Evolutionary conservation across 202 grass and related monocot species (phyloP).

Genomic region (Carex sylvatica): DNA sequence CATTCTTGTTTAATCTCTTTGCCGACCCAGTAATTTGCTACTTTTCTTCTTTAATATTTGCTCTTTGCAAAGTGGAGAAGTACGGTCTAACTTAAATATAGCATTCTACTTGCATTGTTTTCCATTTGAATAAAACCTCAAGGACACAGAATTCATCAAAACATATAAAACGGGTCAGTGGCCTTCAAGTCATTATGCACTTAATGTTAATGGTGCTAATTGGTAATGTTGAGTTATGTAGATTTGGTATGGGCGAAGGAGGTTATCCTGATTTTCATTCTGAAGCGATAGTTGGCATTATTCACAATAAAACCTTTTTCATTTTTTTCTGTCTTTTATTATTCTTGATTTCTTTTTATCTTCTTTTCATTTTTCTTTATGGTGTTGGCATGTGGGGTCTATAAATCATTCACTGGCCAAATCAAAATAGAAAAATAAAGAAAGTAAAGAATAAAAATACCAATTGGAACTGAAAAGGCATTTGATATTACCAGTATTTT

Average conservation of each 20-base stretch:
- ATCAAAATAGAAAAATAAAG: neutral
- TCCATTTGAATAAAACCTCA: neutral
- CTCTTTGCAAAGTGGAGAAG: neutral
- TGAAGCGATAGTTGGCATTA: neutral
- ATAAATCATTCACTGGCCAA: neutral
- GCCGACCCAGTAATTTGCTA: constrained; percentile 74
- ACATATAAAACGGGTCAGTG: neutral
- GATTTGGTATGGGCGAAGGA: neutral
- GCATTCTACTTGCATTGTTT: neutral
- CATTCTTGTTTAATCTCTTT: constrained; percentile 99
- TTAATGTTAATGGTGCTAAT: neutral
- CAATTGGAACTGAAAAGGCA: neutral
- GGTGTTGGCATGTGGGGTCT: neutral
- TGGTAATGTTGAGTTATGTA: neutral
- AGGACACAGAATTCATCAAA: neutral
- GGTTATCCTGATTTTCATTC: neutral
- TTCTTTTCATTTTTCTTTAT: neutral
- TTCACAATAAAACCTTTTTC: neutral
- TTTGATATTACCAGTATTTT: neutral
- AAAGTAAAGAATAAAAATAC: neutral
- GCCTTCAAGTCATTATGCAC: neutral
- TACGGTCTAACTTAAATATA: neutral
- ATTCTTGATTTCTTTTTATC: too few relatives aligned
- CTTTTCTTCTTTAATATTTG: neutral
- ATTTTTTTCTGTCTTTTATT: too few relatives aligned